These are phyloP conservation scores for Xylaria acuta DNA, from an alignment of 495 filamentous ascomycete species.

Conservation along the genomic window DNA sequence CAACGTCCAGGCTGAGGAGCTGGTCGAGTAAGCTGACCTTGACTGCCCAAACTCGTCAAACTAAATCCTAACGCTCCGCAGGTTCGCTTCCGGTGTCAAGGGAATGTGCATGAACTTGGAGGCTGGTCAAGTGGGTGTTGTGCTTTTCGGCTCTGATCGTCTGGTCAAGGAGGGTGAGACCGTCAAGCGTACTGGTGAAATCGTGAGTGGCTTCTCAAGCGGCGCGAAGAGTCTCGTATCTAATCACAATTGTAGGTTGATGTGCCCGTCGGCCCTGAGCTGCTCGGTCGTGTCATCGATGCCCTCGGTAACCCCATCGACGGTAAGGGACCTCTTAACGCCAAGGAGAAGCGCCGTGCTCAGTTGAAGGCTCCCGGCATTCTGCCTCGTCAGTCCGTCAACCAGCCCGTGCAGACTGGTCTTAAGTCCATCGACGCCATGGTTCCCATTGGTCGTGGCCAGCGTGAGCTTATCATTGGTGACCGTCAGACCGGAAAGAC, in stretches of 20 bases:
- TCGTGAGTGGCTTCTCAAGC: conserved; percentile 67
- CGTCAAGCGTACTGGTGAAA: conserved; percentile 99
- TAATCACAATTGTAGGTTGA: conserved; percentile 70
- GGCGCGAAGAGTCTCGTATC: conserved; percentile 30
- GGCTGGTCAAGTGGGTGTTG: conserved; percentile 99
- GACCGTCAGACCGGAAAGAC: conserved; percentile 99
- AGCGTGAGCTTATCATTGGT: conserved; percentile 99
- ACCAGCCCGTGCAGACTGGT: conserved; percentile 98
- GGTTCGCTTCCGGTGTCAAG: conserved; percentile 99
- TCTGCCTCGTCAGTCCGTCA: conserved; percentile 94
- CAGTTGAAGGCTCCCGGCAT: conserved; percentile 99
- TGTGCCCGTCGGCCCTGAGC: conserved; percentile 89
- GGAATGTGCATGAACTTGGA: conserved; percentile 99
- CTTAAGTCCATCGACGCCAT: conserved; percentile 99
- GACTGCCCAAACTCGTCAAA: conserved; percentile 22
- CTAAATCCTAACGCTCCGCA: conserved; percentile 49
- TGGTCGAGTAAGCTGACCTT: conserved; percentile 86
- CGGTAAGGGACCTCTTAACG: conserved; percentile 95
- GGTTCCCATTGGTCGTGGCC: conserved; percentile 99
- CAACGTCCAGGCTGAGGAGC: conserved; percentile 99
- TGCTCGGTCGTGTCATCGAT: conserved; percentile 98
- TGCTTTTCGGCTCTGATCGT: conserved; percentile 99
- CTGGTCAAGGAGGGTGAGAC: conserved; percentile 99
- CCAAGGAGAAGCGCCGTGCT: conserved; percentile 90
- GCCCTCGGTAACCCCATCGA: conserved; percentile 99